phyloP scores from a whole-genome alignment of 140 eudicot species.

The Anethum foeniculum region DNA sequence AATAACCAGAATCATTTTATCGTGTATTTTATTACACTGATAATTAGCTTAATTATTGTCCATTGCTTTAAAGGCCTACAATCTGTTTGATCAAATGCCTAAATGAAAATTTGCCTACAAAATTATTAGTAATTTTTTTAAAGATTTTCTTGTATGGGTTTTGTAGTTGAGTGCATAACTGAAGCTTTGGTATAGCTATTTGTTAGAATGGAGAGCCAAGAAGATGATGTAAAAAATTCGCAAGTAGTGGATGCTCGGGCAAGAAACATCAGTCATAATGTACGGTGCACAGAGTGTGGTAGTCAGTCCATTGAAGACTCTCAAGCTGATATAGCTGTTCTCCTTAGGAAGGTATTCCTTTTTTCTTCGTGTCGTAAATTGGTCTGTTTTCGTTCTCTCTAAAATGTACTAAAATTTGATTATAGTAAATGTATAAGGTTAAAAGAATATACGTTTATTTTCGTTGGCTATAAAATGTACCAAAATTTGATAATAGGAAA shows the following conservation, averaged over 20 bases:
- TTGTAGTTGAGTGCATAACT: not conserved
- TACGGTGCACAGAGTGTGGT: constrained; percentile 74
- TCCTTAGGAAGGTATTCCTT: constrained; percentile 66
- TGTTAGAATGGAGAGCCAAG: constrained; percentile 16
- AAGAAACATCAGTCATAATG: constrained; percentile 20
- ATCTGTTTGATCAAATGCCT: constrained; percentile 12
- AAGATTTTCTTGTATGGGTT: not conserved
- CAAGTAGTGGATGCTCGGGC: constrained; percentile 36
- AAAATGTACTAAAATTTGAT: not conserved
- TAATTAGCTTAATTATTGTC: not conserved
- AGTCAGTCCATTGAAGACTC: constrained; percentile 98
- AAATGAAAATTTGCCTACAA: not conserved
- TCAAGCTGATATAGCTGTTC: constrained; percentile 91
- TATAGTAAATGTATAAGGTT: no score
- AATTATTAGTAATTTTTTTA: not conserved
- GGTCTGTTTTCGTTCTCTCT: not conserved
- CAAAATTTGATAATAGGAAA: no score
- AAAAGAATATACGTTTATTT: no score
- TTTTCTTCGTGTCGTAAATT: not conserved
- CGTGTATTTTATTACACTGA: not conserved
- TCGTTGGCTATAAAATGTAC: not conserved
- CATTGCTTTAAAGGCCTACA: not conserved
- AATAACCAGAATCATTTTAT: no score
- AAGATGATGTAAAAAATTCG: constrained; percentile 15
- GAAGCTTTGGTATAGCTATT: not conserved